These are phyloP conservation scores for Miamiensis avidus DNA, from an alignment of 169 alveolate species.

Conservation along the genomic window DNA sequence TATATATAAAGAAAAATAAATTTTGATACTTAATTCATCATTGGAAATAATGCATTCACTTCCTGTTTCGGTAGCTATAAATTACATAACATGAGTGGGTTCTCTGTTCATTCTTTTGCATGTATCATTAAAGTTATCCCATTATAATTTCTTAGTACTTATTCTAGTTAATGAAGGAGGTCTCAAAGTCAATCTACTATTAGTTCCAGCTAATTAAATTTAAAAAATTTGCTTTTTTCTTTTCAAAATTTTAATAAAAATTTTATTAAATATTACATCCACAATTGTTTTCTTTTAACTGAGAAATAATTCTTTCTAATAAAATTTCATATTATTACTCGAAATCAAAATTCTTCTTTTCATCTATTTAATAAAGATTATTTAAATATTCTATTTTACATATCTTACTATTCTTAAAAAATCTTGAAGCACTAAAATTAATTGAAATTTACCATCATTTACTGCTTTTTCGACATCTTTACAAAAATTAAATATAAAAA, in stretches of 20 bases:
- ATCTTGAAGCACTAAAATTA: too few relatives aligned
- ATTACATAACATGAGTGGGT: conserved; percentile 49
- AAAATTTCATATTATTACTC: background rate
- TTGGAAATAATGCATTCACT: conserved; percentile 46
- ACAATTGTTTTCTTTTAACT: too few relatives aligned
- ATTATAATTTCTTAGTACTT: conserved; percentile 61
- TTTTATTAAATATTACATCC: background rate
- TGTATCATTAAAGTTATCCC: conserved; percentile 63
- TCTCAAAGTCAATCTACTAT: conserved; percentile 27
- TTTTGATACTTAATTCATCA: background rate
- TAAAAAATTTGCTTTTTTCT: background rate
- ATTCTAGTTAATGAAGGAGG: conserved; percentile 53
- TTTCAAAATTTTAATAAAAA: too few relatives aligned
- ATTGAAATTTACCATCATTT: too few relatives aligned
- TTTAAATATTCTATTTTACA: too few relatives aligned
- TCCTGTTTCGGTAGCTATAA: conserved; percentile 58
- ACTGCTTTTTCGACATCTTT: too few relatives aligned
- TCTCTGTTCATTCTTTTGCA: conserved; percentile 52
- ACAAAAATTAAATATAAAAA: background rate
- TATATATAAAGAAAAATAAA: too few relatives aligned
- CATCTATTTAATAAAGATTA: too few relatives aligned
- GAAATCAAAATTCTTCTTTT: too few relatives aligned
- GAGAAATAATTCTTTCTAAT: background rate
- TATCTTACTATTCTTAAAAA: too few relatives aligned
- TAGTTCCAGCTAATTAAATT: background rate